Evolutionary conservation across 495 filamentous ascomycete species (phyloP).

Genomic region (Entonaema liquescens): DNA sequence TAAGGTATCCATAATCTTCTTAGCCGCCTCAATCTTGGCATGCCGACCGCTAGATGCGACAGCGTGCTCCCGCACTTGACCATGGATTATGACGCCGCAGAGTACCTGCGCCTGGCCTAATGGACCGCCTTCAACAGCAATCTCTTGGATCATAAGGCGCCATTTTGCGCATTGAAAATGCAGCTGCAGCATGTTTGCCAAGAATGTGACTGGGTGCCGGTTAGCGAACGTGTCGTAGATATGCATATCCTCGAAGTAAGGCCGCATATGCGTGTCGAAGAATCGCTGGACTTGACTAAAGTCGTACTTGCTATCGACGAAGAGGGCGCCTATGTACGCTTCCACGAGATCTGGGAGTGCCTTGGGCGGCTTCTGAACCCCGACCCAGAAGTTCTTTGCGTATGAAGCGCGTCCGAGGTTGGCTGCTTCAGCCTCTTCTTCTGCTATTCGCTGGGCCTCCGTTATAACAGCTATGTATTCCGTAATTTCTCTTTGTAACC

Average conservation of each 20-base stretch:
- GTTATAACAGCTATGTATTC: constrained; percentile 75
- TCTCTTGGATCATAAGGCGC: constrained; percentile 50
- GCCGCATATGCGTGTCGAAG: constrained; percentile 74
- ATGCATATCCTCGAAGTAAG: constrained; percentile 87
- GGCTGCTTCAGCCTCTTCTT: constrained; percentile 48
- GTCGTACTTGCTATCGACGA: constrained; percentile 88
- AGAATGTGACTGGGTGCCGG: constrained; percentile 75
- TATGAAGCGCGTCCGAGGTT: constrained; percentile 53
- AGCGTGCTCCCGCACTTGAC: constrained; percentile 68
- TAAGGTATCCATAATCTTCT: constrained; percentile 68
- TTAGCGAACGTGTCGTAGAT: constrained; percentile 90
- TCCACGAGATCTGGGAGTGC: constrained; percentile 89
- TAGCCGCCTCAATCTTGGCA: constrained; percentile 78
- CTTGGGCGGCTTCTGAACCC: constrained; percentile 78
- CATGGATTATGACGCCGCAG: constrained; percentile 81
- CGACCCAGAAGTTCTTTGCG: constrained; percentile 82
- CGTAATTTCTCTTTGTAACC: constrained; percentile 68
- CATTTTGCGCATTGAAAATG: constrained; percentile 60
- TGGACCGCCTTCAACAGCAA: constrained; percentile 40
- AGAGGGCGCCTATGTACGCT: constrained; percentile 87
- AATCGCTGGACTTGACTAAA: constrained; percentile 77
- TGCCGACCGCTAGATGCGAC: constrained; percentile 69
- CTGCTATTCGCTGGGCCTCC: constrained; percentile 60
- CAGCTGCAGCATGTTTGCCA: constrained; percentile 53
- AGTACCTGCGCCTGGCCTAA: constrained; percentile 59